Evolutionary conservation across 2,329 filamentous ascomycete genomes (phyloP), one percentile per base, ranked within the genome.

Genomic region (Pestalotiopsis sp.): DNA sequence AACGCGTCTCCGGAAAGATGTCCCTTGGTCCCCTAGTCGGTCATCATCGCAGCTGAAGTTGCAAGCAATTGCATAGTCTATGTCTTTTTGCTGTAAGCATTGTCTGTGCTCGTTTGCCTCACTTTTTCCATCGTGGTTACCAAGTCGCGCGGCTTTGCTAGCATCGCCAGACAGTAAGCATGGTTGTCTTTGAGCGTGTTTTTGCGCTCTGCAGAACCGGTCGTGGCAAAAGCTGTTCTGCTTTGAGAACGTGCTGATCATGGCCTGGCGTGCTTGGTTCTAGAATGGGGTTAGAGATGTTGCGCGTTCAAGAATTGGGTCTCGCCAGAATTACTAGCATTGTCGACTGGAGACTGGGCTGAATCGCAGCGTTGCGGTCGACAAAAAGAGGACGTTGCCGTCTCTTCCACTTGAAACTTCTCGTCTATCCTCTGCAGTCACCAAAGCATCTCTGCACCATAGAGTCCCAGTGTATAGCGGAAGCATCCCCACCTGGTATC

Each of bases 381-480:
- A 62, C 59, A 62, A 62, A 62, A 62, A 62, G 59, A 62, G 27
- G 31, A 17, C 59, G 59, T 9, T 62, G 45, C 59, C 31, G 59
- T 36, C 59, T 62, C 25, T 36, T 62, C 7, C 25, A 59, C 3
- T 12, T 41, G 9, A 17, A 36, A 39, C 14, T 39, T 41, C 14
- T 20, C 45, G 7, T n/a, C 17, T n/a, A 52, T 11, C 11, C 5
- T 52, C 45, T 20, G 17, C 45, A 52, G 45, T 52, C 45, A 52
- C 45, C 31, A 52, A 17, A 9, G 20, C 45, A 52, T 20, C 45
- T n/a, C 17, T n/a, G 9, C 45, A 52, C 20, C 45, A 52, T n/a
- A 17, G 20, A 52, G 45, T 25, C 12, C 55, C 59, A 62, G 13
- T 41, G 20, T 14, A 23, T 27, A 25, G 27, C 12, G 13, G 14